Conservation (phyloP, 352 stramenopile genomes). For the Globisporangium ultimum region DNA sequence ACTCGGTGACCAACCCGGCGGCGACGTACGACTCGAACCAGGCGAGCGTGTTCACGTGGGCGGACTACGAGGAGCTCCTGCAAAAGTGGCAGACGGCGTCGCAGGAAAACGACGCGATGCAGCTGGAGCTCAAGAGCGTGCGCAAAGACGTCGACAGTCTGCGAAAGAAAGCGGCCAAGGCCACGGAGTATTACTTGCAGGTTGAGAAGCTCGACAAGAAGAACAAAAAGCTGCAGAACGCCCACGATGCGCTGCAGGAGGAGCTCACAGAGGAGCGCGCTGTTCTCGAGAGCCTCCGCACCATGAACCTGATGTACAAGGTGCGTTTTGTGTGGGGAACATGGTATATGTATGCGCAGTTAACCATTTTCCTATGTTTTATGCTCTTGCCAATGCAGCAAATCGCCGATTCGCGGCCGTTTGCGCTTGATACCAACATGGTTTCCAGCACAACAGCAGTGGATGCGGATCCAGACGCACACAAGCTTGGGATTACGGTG, state of each 20-base stretch:
- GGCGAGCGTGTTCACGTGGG: constrained; percentile 46
- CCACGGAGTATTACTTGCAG: constrained; percentile 32
- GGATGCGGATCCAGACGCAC: constrained; percentile 17
- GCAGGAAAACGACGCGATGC: constrained; percentile 41
- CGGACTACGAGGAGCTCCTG: constrained; percentile 54
- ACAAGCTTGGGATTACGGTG: constrained; percentile 32
- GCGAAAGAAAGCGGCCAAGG: constrained; percentile 35
- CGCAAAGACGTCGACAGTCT: constrained; percentile 49
- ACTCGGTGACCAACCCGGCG: constrained; percentile 35
- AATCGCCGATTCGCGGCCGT: constrained; percentile 55
- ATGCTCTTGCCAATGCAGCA: constrained; percentile 17
- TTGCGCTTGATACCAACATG: constrained; percentile 14
- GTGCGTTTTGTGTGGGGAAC: constrained; percentile 11
- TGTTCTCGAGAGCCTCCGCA: constrained; percentile 60
- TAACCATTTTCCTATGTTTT: background rate
- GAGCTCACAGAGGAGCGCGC: constrained; percentile 63
- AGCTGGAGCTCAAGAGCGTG: constrained; percentile 50
- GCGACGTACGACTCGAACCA: constrained; percentile 60
- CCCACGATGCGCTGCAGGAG: constrained; percentile 52
- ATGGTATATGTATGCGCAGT: background rate
- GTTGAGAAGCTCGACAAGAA: constrained; percentile 63
- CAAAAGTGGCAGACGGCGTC: constrained; percentile 32
- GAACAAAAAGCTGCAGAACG: constrained; percentile 43
- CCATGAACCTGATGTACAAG: constrained; percentile 71
- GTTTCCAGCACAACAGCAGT: constrained; percentile 20